Percentiles rank a stretch among this genome's conserved stretches.
Evolutionary conservation across 805 yeast species (phyloP).

Genomic region (Yarrowia sp.): DNA sequence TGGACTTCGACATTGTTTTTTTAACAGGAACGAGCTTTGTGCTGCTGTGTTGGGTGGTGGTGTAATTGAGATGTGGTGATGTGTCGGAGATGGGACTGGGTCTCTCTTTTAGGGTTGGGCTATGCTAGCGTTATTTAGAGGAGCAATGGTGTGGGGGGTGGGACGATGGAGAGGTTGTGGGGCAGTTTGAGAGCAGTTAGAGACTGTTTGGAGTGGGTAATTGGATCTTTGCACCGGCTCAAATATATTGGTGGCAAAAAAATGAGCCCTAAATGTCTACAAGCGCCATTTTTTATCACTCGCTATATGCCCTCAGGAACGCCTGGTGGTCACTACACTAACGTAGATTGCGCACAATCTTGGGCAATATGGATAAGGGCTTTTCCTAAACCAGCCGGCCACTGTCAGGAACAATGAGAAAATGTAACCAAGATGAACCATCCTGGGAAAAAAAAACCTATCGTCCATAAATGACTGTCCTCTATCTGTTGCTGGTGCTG

Average conservation of each 20-base stretch:
- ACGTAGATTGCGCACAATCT: constrained; percentile 38
- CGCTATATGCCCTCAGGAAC: constrained; percentile 28
- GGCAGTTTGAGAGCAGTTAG: no score
- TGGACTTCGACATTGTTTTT: constrained; percentile 54
- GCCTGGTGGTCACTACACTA: constrained; percentile 8
- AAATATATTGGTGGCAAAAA: neutral
- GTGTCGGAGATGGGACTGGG: constrained; percentile 36
- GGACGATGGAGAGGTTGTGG: no score
- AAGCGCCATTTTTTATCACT: constrained; percentile 3
- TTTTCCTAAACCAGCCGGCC: constrained; percentile 7
- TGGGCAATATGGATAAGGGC: constrained; percentile 36
- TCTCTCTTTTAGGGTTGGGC: constrained; percentile 32
- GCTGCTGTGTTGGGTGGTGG: constrained; percentile 11
- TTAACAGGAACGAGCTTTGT: neutral
- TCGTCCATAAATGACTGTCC: neutral
- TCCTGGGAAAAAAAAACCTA: constrained; percentile 9
- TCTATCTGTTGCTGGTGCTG: neutral
- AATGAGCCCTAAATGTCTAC: no score
- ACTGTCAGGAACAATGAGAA: constrained; percentile 6
- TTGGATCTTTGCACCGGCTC: no score
- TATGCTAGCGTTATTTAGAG: constrained; percentile 38
- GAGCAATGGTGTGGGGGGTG: constrained; percentile 37
- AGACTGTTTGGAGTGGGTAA: no score
- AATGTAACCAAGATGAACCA: constrained; percentile 7
- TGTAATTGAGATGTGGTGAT: constrained; percentile 19